Conservation (phyloP, 2,329 filamentous ascomycete species). For the Blastomyces percursus region DNA sequence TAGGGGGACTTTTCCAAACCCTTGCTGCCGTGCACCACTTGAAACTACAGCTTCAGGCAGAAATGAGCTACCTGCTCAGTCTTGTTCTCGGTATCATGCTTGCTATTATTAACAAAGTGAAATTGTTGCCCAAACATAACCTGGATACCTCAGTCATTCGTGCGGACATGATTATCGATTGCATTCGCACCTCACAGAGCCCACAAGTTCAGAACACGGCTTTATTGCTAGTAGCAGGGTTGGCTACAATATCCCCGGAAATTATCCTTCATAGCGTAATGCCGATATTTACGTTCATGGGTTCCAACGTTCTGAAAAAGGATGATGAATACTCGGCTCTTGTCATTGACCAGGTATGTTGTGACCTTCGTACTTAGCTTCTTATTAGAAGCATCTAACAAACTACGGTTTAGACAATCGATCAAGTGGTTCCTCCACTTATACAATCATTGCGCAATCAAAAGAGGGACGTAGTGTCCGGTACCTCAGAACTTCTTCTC, state of each 20-base stretch:
- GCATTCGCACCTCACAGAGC: conserved; percentile 81
- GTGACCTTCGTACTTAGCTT: neutral
- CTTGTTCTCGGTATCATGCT: conserved; percentile 71
- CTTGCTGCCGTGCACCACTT: conserved; percentile 82
- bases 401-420: conserved; percentile 51
- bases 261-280: conserved; percentile 93
- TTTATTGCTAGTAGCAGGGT: conserved; percentile 71
- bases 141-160: conserved; percentile 72
- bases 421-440: conserved; percentile 83
- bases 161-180: conserved; percentile 84
- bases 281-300: conserved; percentile 99
- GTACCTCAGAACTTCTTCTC: conserved; percentile 78
- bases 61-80: conserved; percentile 81
- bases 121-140: conserved; percentile 37
- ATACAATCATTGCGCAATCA: conserved; percentile 71
- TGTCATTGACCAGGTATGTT: conserved; percentile 61
- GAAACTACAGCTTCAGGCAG: conserved; percentile 67
- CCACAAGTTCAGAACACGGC: conserved; percentile 91
- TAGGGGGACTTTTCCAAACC: conserved; percentile 69
- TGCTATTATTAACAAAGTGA: conserved; percentile 70
- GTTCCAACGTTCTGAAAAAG: conserved; percentile 77
- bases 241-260: conserved; percentile 81
- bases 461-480: conserved; percentile 66
- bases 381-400: conserved; percentile 24
- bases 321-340: conserved; percentile 95